phyloP scores from a whole-genome alignment of 345 rosid genomes.

The Populus euphratica region DNA sequence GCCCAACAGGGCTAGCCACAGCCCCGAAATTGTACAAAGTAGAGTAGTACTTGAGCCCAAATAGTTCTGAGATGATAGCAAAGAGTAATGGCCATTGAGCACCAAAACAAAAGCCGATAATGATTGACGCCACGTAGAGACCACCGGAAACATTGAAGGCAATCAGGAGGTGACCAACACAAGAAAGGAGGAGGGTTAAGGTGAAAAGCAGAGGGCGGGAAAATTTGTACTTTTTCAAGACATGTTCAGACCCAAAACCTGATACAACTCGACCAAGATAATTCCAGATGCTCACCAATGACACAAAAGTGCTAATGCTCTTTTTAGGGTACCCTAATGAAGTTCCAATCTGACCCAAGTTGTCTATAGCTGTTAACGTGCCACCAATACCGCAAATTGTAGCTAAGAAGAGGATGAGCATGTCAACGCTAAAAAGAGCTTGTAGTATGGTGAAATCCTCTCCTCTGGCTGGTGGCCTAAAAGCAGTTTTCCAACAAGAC shows the following conservation, averaged over 20 bases:
- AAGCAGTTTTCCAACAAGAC: slow-evolving; percentile 50
- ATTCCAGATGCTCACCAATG: slow-evolving; percentile 68
- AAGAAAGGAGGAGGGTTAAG: slow-evolving; percentile 42
- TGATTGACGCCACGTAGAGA: slow-evolving; percentile 47
- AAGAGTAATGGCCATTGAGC: slow-evolving; percentile 63
- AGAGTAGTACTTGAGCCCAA: slow-evolving; percentile 64
- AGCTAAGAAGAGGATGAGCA: slow-evolving; percentile 52
- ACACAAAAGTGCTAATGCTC: slow-evolving; percentile 49
- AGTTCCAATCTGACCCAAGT: slow-evolving; percentile 58
- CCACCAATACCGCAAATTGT: slow-evolving; percentile 63
- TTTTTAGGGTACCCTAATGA: slow-evolving; percentile 49
- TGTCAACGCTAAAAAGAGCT: slow-evolving; percentile 54
- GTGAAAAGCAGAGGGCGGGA: slow-evolving; percentile 52
- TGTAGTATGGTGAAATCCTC: slow-evolving; percentile 60
- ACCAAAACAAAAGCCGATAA: slow-evolving; percentile 57
- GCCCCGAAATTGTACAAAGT: slow-evolving; percentile 57
- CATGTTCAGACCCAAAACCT: slow-evolving; percentile 50
- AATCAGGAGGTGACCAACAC: slow-evolving; percentile 48
- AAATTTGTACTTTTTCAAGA: slow-evolving; percentile 39
- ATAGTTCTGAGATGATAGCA: slow-evolving; percentile 56
- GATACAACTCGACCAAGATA: slow-evolving; percentile 51
- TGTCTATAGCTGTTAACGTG: slow-evolving; percentile 57
- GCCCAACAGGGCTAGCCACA: slow-evolving; percentile 62
- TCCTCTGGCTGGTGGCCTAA: slow-evolving; percentile 51
- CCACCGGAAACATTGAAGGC: slow-evolving; percentile 43